Base-by-base conservation (phyloP, 1,284 basidiomycete species). In the Vanrija humicola region DNA sequence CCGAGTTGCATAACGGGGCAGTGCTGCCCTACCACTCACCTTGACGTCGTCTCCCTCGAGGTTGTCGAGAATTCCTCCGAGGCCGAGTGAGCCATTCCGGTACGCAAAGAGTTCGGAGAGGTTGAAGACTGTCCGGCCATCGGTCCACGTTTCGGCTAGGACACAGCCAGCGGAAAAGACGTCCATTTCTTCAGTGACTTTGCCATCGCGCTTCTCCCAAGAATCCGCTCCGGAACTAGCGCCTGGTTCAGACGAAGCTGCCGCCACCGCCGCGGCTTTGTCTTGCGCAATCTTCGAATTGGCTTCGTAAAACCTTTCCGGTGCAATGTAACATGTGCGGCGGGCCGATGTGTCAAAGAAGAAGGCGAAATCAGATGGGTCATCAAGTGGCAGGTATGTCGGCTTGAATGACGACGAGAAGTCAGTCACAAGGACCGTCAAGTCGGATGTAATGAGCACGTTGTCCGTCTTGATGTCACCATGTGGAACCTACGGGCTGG, bases 391-490 rank as follows among this genome's bases (percentile, higher is more conserved):
- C 7, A 99, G 84, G 69, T 85, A 92, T 0, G 92, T 93, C 0
- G 94, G 96, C 74, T 99, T 99, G 83, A 92, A 95, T 21, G 79
- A 70, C 0, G 92, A 89, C 0, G 95, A 90, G 73, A 98, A 98
- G 78, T 98, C 96, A 47, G 94, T 92, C 43, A 99, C 81, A 69
- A 93, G 94, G 18, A 97, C 83, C 83, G 90, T 92, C 64, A 98
- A 92, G 81, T 92, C 96, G 0, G 94, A 92, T 0, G 94, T 95
- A 56, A 98, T 90, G 49, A 98, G 84, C 56, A 99, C 86, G 73
- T 99, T 99, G 76, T 97, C 93, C 14, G 91, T 93, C 77, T 98
- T 98, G 79, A 99, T 88, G 72, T 98, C 95, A 14, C 96, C 96
- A 75, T 98, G 96, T 1, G 93, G 84, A 16, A 96, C 82, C 78